Evolutionary conservation across 176 grass and related monocot genomes (phyloP).

Genomic region (Zea mays): Zm-B73-REFERENCE-NAM-5.0 NC_050097.1:215346501-215347000

Average conservation of each 20-base stretch:
- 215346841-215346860: constrained; percentile 54
- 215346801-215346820: constrained; percentile 60
- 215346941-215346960: constrained; percentile 56
- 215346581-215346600: constrained; percentile 62
- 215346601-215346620: constrained; percentile 52
- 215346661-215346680: constrained; percentile 59
- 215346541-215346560: constrained; percentile 27
- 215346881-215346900: constrained; percentile 55
- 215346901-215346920: constrained; percentile 52
- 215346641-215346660: constrained; percentile 60
- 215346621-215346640: constrained; percentile 65
- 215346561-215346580: constrained; percentile 57
- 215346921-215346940: constrained; percentile 63
- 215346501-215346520: no score
- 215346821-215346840: constrained; percentile 58
- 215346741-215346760: constrained; percentile 56
- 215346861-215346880: constrained; percentile 65
- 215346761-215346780: constrained; percentile 57
- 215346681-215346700: constrained; percentile 64
- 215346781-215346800: constrained; percentile 61
- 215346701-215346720: constrained; percentile 55
- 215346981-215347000: constrained; percentile 12
- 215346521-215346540: no score
- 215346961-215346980: constrained; percentile 50
- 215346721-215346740: constrained; percentile 60